Base-by-base conservation (phyloP, 306 rosid species). In the Prunus davidiana region DNA sequence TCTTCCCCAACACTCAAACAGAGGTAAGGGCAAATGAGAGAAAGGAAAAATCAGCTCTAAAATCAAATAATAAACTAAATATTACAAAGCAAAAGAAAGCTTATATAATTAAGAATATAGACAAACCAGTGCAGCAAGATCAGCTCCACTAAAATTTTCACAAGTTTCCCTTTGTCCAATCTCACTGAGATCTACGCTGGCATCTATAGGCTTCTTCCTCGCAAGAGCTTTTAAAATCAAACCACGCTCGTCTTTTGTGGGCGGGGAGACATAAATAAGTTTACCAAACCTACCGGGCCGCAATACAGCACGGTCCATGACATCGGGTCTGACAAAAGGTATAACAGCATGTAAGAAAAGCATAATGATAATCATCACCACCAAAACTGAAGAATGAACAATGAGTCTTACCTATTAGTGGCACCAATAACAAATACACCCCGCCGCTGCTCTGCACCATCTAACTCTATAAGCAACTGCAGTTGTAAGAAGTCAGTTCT, bases 401-500 rank as follows among this genome's bases (percentile, higher is more conserved):
- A 28, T 15, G 25, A 65, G 38, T 54, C 51, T 46, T 66, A 88
- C 98, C 97, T 90, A 82, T 94, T 94, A 72, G 98, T 91, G 32
- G 98, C 98, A 81, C 98, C 97, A 78, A 91, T 91, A 60, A 91
- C 96, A 82, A 87, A 91, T 72, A 94, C 94, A 70, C 97, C 97
- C 25, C 66, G 88, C 32, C 97, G 88, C 41, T 90, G 84, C 51
- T 86, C 97, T 34, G 88, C 88, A 43, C 98, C 97, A 50, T 90
- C 94, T 83, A 94, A 85, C 84, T 94, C 91, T 55, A 81, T 69
- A 56, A 88, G 91, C 67, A 88, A 74, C 89, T 88, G 84, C 83
- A 83, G 57, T 28, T 43, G 64, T 11, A 69, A 46, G 76, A 34
- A 55, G 75, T 38, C 72, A 82, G 81, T 71, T 52, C 45, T 69